Percentiles rank a stretch among this genome's conserved stretches.
Conservation (phyloP, 2,329 filamentous ascomycete species). For the Ambrosiella beaveri region DNA sequence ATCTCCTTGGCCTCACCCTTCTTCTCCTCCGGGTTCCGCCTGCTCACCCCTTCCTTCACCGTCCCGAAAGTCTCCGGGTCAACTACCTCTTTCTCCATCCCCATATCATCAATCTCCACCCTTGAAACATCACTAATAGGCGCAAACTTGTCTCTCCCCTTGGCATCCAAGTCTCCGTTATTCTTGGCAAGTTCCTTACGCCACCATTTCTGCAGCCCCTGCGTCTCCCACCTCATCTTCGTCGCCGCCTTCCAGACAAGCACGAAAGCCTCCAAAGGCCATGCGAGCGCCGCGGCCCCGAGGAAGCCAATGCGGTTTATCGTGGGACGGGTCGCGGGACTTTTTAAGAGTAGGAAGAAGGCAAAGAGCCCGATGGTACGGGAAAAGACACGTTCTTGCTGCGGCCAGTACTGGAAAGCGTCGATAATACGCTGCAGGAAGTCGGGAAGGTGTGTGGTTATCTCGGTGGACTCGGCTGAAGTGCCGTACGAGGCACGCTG, state of each 20-base stretch:
- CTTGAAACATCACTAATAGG: neutral
- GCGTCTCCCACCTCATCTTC: conserved; percentile 11
- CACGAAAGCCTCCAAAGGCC: conserved; percentile 9
- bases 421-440: neutral
- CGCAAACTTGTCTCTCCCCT: conserved; percentile 3
- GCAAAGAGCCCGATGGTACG: conserved; percentile 11
- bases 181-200: conserved; percentile 7
- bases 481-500: neutral
- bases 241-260: conserved; percentile 6
- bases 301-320: conserved; percentile 6
- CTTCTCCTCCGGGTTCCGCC: conserved; percentile 1
- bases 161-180: neutral
- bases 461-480: neutral
- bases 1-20: conserved; percentile 5
- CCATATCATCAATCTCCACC: conserved; percentile 6
- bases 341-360: conserved; percentile 8
- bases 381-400: conserved; percentile 9
- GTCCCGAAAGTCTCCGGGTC: conserved; percentile 10
- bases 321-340: conserved; percentile 3
- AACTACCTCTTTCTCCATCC: conserved; percentile 10
- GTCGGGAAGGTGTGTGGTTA: neutral
- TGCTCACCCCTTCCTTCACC: conserved; percentile 7
- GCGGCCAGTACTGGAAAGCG: conserved; percentile 5
- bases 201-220: conserved; percentile 7
- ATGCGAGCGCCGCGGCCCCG: conserved; percentile 5